Conservation (phyloP, 495 filamentous ascomycete genomes). For the Hypoxylon fuscum region DNA sequence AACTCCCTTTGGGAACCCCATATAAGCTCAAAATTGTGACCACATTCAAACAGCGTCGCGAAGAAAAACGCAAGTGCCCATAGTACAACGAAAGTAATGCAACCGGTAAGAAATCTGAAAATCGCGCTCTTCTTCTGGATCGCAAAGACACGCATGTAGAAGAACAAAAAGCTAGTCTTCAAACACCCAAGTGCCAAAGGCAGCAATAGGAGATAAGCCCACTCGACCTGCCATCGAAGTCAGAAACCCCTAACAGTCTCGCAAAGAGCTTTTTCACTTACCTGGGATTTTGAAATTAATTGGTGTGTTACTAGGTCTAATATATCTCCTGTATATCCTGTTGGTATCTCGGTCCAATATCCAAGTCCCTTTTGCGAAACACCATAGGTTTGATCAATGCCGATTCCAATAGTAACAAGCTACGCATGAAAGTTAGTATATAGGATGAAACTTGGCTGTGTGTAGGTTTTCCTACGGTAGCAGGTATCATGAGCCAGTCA, state of each 20-base stretch:
- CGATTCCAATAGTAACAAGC: conserved; percentile 34
- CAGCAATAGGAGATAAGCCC: conserved; percentile 31
- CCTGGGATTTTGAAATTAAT: conserved; percentile 20
- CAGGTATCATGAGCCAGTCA: conserved; percentile 50
- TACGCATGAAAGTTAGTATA: conserved; percentile 1
- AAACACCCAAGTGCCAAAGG: conserved; percentile 34
- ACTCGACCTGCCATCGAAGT: conserved; percentile 26
- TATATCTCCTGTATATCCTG: conserved; percentile 11
- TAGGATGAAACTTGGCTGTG: no score
- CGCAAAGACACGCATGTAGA: conserved; percentile 40
- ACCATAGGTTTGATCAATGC: conserved; percentile 28
- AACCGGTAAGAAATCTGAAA: conserved; percentile 19
- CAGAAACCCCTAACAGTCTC: not conserved
- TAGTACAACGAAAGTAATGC: not conserved
- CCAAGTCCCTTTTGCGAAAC: conserved; percentile 26
- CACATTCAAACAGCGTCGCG: conserved; percentile 34
- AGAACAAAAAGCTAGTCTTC: conserved; percentile 39
- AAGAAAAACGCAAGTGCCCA: conserved; percentile 37
- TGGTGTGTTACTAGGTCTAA: conserved; percentile 21
- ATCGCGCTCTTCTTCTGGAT: conserved; percentile 11
- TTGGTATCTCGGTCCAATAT: conserved; percentile 22
- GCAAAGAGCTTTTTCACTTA: not conserved
- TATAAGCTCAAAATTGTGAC: conserved; percentile 19
- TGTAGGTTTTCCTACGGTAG: conserved; percentile 27
- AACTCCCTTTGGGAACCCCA: conserved; percentile 26